These are phyloP conservation scores for Botryosphaeria dothidea DNA, from an alignment of 2,329 filamentous ascomycete genomes.

Conservation along the genomic window DNA sequence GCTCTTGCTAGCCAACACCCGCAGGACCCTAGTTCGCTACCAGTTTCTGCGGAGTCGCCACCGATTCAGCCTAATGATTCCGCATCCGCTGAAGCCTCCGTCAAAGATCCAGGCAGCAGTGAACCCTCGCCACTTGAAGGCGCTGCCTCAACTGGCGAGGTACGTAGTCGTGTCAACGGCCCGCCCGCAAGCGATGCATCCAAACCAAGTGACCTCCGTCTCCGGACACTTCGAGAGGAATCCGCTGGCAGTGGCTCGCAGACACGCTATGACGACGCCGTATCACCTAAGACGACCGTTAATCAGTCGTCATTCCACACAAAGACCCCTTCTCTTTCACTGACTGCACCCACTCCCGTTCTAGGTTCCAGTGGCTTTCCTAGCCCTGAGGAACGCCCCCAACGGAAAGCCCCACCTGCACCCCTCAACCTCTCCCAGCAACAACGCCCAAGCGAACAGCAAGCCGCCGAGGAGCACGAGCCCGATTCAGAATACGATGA, in stretches of 20 bases:
- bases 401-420: constrained; percentile 80
- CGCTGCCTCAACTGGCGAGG: neutral
- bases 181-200: neutral
- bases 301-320: constrained; percentile 21
- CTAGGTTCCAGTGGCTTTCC: constrained; percentile 39
- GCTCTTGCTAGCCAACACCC: neutral
- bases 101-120: constrained; percentile 7
- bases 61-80: constrained; percentile 1
- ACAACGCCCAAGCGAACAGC: constrained; percentile 43
- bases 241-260: neutral
- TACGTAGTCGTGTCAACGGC: neutral
- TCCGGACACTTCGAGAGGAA: constrained; percentile 14
- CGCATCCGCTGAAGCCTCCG: neutral
- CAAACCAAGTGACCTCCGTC: constrained; percentile 6
- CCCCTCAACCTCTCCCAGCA: constrained; percentile 69
- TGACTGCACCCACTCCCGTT: constrained; percentile 41
- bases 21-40: constrained; percentile 8
- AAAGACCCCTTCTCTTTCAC: constrained; percentile 36
- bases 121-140: constrained; percentile 9
- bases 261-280: constrained; percentile 8
- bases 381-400: constrained; percentile 42
- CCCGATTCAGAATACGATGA: constrained; percentile 85
- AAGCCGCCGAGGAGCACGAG: constrained; percentile 53
- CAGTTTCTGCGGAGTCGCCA: constrained; percentile 2
- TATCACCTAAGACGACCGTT: constrained; percentile 15